Evolutionary conservation across 495 filamentous ascomycete genomes (phyloP).

Genomic region (Lasiosphaeris hirsuta): DNA sequence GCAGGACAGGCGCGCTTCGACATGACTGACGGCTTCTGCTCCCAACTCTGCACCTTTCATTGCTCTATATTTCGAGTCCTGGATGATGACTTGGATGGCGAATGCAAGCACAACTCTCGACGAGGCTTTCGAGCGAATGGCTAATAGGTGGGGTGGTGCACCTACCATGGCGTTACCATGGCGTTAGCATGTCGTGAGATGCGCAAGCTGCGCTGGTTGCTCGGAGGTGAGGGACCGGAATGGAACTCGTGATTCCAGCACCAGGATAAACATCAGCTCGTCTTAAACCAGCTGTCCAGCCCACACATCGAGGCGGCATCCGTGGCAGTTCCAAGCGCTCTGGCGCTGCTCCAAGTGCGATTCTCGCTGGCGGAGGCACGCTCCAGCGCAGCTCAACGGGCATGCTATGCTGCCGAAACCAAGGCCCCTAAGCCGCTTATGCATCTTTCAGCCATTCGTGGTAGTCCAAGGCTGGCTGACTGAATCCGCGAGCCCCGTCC

Average conservation of each 20-base stretch:
- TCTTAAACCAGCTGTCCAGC: neutral
- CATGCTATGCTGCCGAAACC: too few relatives aligned
- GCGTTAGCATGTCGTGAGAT: neutral
- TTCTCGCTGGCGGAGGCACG: neutral
- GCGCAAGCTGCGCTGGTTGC: neutral
- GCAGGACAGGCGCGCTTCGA: constrained; percentile 1
- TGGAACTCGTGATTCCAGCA: neutral
- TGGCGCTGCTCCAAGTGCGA: neutral
- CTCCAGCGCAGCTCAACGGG: too few relatives aligned
- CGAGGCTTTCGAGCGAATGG: constrained; percentile 1
- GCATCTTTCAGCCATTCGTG: neutral
- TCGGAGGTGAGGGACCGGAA: neutral
- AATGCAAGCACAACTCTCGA: neutral
- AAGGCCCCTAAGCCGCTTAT: neutral
- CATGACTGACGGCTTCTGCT: neutral
- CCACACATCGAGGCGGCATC: neutral
- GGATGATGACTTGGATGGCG: neutral
- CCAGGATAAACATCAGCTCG: neutral
- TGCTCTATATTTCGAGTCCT: too few relatives aligned
- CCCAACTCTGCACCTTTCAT: too few relatives aligned
- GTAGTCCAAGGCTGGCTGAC: too few relatives aligned
- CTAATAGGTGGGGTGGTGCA: neutral
- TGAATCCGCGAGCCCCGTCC: too few relatives aligned
- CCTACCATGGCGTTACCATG: neutral
- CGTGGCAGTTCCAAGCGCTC: neutral